phyloP scores from a whole-genome alignment of 139 green algal species.

The Medakamo hakoo region DNA sequence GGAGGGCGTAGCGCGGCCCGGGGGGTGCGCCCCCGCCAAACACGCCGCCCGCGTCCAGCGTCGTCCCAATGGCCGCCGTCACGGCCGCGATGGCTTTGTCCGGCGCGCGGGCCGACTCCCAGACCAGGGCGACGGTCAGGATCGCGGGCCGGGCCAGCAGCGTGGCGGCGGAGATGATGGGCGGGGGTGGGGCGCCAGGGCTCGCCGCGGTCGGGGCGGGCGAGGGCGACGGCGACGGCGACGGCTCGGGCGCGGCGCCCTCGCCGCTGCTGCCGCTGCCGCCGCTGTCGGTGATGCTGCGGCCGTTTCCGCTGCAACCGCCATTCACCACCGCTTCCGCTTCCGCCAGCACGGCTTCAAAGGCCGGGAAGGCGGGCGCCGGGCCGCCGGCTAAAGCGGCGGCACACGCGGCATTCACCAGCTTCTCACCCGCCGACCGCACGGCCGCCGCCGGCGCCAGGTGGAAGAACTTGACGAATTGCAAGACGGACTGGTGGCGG shows the following conservation, averaged over 20 bases:
- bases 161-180: background rate
- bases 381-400: too few relatives aligned
- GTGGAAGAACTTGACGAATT: constrained; percentile 58
- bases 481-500: constrained; percentile 33
- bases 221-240: background rate
- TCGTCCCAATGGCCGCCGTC: constrained; percentile 25
- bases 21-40: constrained; percentile 23
- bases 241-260: background rate
- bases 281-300: background rate
- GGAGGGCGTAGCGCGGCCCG: background rate
- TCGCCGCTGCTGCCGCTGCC: constrained; percentile 1
- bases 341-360: constrained; percentile 35
- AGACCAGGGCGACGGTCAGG: constrained; percentile 54
- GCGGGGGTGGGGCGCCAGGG: background rate
- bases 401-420: too few relatives aligned
- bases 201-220: background rate
- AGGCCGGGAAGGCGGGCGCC: constrained; percentile 5
- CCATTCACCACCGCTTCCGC: too few relatives aligned
- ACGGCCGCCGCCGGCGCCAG: constrained; percentile 37
- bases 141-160: constrained; percentile 39
- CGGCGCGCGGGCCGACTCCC: constrained; percentile 45
- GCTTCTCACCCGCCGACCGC: constrained; percentile 3
- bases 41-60: constrained; percentile 26
- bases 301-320: constrained; percentile 1
- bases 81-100: constrained; percentile 27